These are phyloP conservation scores for sweet orange (Citrus sinensis) DNA, from an alignment of 345 rosid species.

Conservation along the genomic window DVS_A1.0 CM039163.1:43165001-43165500, in stretches of 20 bases:
- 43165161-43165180: not conserved
- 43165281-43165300: not conserved
- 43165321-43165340: not conserved
- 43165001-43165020: not conserved
- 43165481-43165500: too few species aligned
- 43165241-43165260: not conserved
- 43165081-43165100: not conserved
- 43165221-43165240: not conserved
- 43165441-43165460: not conserved
- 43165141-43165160: not conserved
- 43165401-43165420: not conserved
- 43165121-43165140: not conserved
- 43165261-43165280: not conserved
- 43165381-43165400: not conserved
- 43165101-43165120: not conserved
- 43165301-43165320: not conserved
- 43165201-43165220: not conserved
- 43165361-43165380: not conserved
- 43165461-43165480: not conserved
- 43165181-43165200: not conserved
- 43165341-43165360: not conserved
- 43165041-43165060: not conserved
- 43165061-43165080: too few species aligned
- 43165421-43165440: not conserved
- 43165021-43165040: not conserved